These are phyloP conservation scores for Oryza meyeriana DNA, from an alignment of 176 grass and related monocot genomes.

Conservation along the genomic window DNA sequence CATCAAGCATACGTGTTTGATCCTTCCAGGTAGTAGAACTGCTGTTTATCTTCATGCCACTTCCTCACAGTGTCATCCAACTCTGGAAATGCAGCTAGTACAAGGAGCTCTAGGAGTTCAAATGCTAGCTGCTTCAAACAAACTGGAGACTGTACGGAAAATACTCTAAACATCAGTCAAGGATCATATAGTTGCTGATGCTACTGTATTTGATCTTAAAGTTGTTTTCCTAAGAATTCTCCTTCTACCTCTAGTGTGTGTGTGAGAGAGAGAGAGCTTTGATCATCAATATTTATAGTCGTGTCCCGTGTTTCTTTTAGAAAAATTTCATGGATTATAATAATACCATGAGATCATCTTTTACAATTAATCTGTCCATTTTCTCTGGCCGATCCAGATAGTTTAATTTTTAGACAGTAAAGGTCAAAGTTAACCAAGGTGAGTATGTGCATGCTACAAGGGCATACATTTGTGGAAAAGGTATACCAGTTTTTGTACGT, in stretches of 20 bases:
- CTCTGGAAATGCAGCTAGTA: constrained; percentile 79
- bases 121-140: constrained; percentile 90
- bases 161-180: constrained; percentile 25
- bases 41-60: constrained; percentile 66
- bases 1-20: not conserved
- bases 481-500: not conserved
- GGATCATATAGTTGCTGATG: not conserved
- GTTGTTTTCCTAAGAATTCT: not conserved
- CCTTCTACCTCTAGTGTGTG: not conserved
- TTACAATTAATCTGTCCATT: not conserved
- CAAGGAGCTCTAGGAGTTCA: constrained; percentile 83
- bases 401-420: not conserved
- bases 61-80: constrained; percentile 61
- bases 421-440: not conserved
- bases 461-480: not conserved
- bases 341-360: not conserved
- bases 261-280: no score
- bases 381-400: not conserved
- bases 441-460: not conserved
- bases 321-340: not conserved
- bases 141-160: constrained; percentile 70
- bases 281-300: not conserved
- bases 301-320: not conserved
- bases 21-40: not conserved
- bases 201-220: not conserved